These are phyloP conservation scores for Hylodesmum podocarpum DNA, from an alignment of 306 rosid species.

Conservation along the genomic window DNA sequence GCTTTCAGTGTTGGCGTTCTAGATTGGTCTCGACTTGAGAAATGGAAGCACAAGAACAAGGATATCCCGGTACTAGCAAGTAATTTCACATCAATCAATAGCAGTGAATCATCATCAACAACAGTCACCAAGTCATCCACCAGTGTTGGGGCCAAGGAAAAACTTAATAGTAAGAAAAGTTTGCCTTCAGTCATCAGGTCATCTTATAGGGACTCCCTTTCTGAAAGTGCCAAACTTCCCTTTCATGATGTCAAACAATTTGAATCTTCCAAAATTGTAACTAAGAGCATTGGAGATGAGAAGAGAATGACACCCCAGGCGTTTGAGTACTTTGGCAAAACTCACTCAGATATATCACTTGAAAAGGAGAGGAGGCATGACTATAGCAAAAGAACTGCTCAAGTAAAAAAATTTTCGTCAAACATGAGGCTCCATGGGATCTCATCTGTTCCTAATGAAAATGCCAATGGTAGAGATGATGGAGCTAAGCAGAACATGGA, in stretches of 20 bases:
- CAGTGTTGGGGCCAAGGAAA: slow-evolving; percentile 34
- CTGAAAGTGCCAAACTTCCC: slow-evolving; percentile 38
- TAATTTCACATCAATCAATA: slow-evolving; percentile 37
- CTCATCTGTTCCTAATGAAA: slow-evolving; percentile 42
- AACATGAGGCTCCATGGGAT: slow-evolving; percentile 31
- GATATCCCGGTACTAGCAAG: slow-evolving; percentile 36
- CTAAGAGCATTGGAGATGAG: slow-evolving; percentile 40
- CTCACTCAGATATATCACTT: slow-evolving; percentile 36
- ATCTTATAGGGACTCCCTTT: slow-evolving; percentile 37
- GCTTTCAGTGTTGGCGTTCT: slow-evolving; percentile 88
- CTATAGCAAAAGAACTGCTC: slow-evolving; percentile 31
- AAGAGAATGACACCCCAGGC: slow-evolving; percentile 32
- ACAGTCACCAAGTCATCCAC: slow-evolving; percentile 38
- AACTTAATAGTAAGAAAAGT: slow-evolving; percentile 29
- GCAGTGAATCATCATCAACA: slow-evolving; percentile 41
- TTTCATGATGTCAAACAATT: slow-evolving; percentile 32
- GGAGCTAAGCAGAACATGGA: slow-evolving; percentile 37
- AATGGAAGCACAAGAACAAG: slow-evolving; percentile 70
- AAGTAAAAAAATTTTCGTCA: slow-evolving; percentile 33
- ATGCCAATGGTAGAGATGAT: slow-evolving; percentile 18
- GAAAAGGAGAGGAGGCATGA: slow-evolving; percentile 46
- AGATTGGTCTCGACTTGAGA: slow-evolving; percentile 80
- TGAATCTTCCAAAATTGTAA: slow-evolving; percentile 43
- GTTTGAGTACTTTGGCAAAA: slow-evolving; percentile 42
- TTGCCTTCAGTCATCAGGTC: slow-evolving; percentile 36